Evolutionary conservation across 2,329 filamentous ascomycete species (phyloP).

Genomic region (Venturia nashicola): DNA sequence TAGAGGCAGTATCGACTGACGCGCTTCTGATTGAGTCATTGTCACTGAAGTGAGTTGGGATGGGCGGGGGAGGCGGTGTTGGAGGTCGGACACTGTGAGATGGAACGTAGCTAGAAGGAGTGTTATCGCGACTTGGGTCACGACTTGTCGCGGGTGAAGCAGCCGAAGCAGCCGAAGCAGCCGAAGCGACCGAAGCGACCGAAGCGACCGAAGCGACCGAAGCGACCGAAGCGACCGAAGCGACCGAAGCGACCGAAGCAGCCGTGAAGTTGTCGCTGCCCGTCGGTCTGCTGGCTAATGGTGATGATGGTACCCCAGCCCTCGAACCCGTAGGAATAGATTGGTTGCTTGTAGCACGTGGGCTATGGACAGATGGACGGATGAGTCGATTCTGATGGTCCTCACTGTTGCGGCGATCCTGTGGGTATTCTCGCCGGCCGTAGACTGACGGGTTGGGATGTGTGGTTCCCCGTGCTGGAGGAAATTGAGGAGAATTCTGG

Average conservation of each 20-base stretch:
- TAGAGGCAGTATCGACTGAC: neutral
- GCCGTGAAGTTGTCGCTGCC: neutral
- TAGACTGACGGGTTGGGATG: neutral
- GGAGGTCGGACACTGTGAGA: neutral
- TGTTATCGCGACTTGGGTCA: neutral
- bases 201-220: too few species aligned
- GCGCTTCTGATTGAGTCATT: neutral
- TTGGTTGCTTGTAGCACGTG: neutral
- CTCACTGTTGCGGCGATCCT: neutral
- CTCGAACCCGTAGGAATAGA: neutral
- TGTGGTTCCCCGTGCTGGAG: neutral
- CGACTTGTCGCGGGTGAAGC: neutral
- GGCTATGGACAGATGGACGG: neutral
- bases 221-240: too few species aligned
- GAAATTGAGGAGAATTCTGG: neutral
- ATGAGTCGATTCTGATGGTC: neutral
- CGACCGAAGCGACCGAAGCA: too few species aligned
- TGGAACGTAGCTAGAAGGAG: neutral
- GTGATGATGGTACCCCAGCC: neutral
- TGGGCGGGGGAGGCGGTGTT: neutral
- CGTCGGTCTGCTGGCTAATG: neutral
- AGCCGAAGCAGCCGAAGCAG: too few species aligned
- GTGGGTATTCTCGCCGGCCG: neutral
- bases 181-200: too few species aligned
- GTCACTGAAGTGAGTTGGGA: neutral